Evolutionary conservation across 495 filamentous ascomycete species (phyloP).

Genomic region (Penicillium cosmopolitanum): DNA sequence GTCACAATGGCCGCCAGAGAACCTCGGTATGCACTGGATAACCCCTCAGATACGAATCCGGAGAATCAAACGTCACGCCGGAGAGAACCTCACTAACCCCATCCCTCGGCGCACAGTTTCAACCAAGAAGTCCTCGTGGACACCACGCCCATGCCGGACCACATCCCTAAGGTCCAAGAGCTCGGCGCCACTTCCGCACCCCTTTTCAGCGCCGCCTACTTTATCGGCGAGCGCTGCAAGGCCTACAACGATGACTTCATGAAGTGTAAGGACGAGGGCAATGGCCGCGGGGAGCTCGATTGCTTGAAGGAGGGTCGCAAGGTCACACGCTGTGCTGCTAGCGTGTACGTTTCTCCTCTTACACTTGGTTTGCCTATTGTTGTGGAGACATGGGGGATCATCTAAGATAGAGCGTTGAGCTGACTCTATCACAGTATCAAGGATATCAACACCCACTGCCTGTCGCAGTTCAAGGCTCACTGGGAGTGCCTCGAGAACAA

Average conservation of each 20-base stretch:
- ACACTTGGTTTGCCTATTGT: not conserved
- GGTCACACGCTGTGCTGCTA: slow-evolving; percentile 93
- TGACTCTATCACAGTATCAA: slow-evolving; percentile 64
- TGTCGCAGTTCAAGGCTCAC: slow-evolving; percentile 86
- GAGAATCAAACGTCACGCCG: not conserved
- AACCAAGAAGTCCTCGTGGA: slow-evolving; percentile 91
- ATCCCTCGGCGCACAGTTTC: slow-evolving; percentile 65
- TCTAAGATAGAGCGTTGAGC: not conserved
- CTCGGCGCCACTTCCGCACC: slow-evolving; percentile 91
- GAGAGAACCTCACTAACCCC: slow-evolving; percentile 24
- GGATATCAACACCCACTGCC: slow-evolving; percentile 94
- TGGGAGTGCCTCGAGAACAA: slow-evolving; percentile 96
- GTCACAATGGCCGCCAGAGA: slow-evolving; percentile 55
- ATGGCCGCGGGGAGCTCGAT: slow-evolving; percentile 86
- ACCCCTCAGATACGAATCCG: not conserved
- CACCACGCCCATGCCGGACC: slow-evolving; percentile 89
- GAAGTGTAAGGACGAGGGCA: slow-evolving; percentile 94
- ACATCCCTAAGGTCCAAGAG: slow-evolving; percentile 89
- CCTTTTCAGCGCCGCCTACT: slow-evolving; percentile 88
- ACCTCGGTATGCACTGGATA: slow-evolving; percentile 42
- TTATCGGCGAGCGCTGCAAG: slow-evolving; percentile 93
- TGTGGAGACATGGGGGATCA: not conserved
- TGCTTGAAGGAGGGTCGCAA: slow-evolving; percentile 95
- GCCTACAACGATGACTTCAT: slow-evolving; percentile 99
- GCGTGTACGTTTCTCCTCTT: slow-evolving; percentile 71